phyloP scores from a whole-genome alignment of 495 filamentous ascomycete genomes.

The Aspergillus funiculosus region DNA sequence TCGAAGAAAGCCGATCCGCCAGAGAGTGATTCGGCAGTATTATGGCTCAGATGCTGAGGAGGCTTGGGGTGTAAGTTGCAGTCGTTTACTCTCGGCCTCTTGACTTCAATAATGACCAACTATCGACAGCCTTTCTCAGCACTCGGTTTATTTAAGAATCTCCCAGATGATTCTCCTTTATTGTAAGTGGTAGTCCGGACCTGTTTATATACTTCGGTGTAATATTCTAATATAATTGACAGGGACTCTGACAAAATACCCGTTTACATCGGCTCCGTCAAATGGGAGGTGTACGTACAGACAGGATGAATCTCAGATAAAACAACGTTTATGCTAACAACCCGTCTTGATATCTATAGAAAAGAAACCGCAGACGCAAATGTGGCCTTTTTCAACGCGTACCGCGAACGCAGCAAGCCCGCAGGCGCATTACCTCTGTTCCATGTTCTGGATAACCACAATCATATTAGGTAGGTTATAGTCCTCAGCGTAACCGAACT shows the following conservation, averaged over 20 bases:
- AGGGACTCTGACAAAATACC: neutral
- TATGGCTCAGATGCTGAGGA: constrained; percentile 2
- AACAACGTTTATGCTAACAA: too few species aligned
- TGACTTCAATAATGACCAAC: too few species aligned
- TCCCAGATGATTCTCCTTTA: constrained; percentile 1
- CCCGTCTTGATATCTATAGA: too few species aligned
- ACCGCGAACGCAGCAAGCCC: neutral
- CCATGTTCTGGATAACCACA: neutral
- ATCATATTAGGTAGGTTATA: neutral
- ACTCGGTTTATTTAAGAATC: neutral
- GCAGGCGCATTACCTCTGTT: neutral
- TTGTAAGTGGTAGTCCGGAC: neutral
- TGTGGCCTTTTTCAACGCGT: neutral
- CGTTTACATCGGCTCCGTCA: neutral
- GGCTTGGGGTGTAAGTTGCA: neutral
- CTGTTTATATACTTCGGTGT: neutral
- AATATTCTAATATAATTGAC: too few species aligned
- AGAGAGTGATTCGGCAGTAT: neutral
- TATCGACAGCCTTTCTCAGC: neutral
- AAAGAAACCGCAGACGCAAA: constrained; percentile 1
- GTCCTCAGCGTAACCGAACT: neutral
- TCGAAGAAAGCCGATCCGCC: neutral
- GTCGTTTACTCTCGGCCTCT: neutral
- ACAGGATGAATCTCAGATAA: too few species aligned
- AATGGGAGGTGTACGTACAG: constrained; percentile 4